Base-by-base conservation (phyloP, 2,329 filamentous ascomycete genomes). In the Dactylellina parvicollis region DNA sequence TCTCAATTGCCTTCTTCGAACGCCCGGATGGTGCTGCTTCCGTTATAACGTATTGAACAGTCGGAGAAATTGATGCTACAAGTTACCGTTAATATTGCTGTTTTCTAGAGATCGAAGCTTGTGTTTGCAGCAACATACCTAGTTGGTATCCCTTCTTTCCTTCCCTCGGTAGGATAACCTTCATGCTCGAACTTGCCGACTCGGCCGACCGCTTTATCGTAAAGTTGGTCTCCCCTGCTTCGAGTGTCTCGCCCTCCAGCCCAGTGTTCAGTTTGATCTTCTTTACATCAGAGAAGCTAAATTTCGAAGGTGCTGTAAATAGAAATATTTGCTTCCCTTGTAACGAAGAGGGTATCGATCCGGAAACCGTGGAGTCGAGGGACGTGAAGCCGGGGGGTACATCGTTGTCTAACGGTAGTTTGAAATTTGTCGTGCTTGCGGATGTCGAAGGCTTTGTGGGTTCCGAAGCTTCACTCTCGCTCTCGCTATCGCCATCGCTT, bases 131-230 rank as follows among this genome's bases (percentile, higher is more conserved):
- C 8, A 28, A 74, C 60, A 46, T 73, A 77, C 76, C 62, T 50
- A 76, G 38, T 24, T 72, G 47, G 26, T 77, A 77, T 4, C 74
- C 67, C 24, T 76, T 76, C 47, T 70, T 73, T 9, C 74, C 75
- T 32, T 76, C 70, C 24, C 56, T 59, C 18, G 69, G 69, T 5
- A 73, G 18, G 14, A 57, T 36, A 16, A 73, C 46, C 22, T 66
- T 73, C 54, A 73, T 73, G 26, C 69, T 66, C 10, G 69, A 73
- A 16, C 60, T 73, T 18, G 38, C 69, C 2, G 54, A n/a, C 2
- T 66, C 69, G 24, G 14, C 22, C 12, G 69, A 55, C 22, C 69
- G 69, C 30, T 60, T 54, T 49, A 73, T 61, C 4, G 54, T 66
- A 40, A 73, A 73, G 30, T 52, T 61, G 4, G 40, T 32, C 20